Percentiles rank a stretch among this genome's conserved stretches.
Conservation (phyloP, 345 rosid species). For the Brassica carinata region DNA sequence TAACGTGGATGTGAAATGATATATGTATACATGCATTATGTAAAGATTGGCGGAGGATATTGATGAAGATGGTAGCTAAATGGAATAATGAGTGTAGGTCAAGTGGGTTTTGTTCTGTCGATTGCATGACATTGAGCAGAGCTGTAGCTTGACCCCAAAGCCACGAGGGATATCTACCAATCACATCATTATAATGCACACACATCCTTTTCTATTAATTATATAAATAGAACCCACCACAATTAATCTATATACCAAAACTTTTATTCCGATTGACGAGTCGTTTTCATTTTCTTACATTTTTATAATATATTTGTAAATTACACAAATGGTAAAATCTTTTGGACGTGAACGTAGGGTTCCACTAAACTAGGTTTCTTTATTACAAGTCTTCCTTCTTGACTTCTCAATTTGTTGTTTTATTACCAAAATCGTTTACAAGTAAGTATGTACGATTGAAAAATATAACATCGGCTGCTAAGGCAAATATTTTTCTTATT, state of each 20-base stretch:
- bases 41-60: constrained; percentile 9
- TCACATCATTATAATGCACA: not conserved
- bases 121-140: constrained; percentile 28
- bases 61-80: constrained; percentile 17
- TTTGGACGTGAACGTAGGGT: not conserved
- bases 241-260: not conserved
- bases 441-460: not conserved
- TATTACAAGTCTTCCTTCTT: constrained; percentile 18
- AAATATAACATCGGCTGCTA: constrained; percentile 14
- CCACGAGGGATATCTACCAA: constrained; percentile 28
- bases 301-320: constrained; percentile 1
- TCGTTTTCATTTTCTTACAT: constrained; percentile 11
- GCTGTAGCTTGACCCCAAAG: constrained; percentile 37
- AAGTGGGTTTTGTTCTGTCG: constrained; percentile 31
- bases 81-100: constrained; percentile 26
- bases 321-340: not conserved
- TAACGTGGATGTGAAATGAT: not conserved
- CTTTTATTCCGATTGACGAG: constrained; percentile 1
- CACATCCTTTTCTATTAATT: constrained; percentile 12
- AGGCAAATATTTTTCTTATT: not conserved
- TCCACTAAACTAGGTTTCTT: not conserved
- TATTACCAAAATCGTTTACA: not conserved
- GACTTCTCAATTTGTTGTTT: constrained; percentile 17
- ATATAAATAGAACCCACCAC: not conserved
- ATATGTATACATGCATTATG: not conserved